These are phyloP conservation scores for Isabelozyma gotoi DNA, from an alignment of 805 yeast genomes.

Conservation along the genomic window DNA sequence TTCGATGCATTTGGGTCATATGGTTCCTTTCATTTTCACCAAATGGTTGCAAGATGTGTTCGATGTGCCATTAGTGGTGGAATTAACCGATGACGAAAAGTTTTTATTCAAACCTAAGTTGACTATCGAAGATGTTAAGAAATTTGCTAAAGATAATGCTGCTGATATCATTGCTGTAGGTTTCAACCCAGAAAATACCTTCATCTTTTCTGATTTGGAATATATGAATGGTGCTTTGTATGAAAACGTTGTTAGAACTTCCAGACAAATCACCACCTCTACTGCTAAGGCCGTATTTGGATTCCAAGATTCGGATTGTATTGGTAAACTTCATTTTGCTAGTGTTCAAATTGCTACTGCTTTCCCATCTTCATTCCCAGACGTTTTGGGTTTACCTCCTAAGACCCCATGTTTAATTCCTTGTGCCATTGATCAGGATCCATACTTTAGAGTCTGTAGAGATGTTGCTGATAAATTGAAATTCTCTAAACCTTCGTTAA, in stretches of 20 bases:
- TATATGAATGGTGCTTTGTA: slow-evolving; percentile 94
- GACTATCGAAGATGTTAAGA: slow-evolving; percentile 84
- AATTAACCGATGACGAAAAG: slow-evolving; percentile 95
- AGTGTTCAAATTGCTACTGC: slow-evolving; percentile 95
- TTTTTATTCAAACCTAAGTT: slow-evolving; percentile 89
- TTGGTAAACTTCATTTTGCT: slow-evolving; percentile 93
- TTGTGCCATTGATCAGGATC: slow-evolving; percentile 99
- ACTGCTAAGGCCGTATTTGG: slow-evolving; percentile 98
- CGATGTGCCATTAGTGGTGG: slow-evolving; percentile 92
- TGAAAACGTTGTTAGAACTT: slow-evolving; percentile 88
- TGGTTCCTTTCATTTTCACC: slow-evolving; percentile 93
- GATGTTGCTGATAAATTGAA: slow-evolving; percentile 95
- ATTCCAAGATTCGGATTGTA: slow-evolving; percentile 89
- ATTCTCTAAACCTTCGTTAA: slow-evolving; percentile 85
- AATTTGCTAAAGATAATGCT: slow-evolving; percentile 78
- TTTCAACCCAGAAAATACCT: slow-evolving; percentile 91
- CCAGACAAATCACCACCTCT: slow-evolving; percentile 94
- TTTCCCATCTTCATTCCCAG: slow-evolving; percentile 95
- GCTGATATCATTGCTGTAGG: slow-evolving; percentile 94
- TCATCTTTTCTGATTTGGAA: slow-evolving; percentile 87
- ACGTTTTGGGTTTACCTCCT: slow-evolving; percentile 76
- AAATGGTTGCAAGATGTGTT: slow-evolving; percentile 98
- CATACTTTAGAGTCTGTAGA: slow-evolving; percentile 94
- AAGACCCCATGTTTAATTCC: slow-evolving; percentile 97
- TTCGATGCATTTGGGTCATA: slow-evolving; percentile 94